Conservation (phyloP, 2,329 filamentous ascomycete genomes). For the Pseudogymnoascus sp. region DNA sequence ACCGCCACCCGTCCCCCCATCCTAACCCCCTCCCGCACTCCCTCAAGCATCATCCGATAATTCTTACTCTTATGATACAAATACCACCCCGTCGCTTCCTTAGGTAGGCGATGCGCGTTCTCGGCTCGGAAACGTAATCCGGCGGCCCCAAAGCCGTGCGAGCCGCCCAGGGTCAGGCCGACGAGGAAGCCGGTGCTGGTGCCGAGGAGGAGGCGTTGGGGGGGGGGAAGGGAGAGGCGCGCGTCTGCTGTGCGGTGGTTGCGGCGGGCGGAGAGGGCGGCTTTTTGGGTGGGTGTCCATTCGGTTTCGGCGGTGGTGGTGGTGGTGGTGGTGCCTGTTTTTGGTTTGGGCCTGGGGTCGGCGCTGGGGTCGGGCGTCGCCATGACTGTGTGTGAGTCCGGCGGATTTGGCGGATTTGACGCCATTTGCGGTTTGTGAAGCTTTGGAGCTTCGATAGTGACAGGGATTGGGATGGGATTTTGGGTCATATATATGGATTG, state of each 20-base stretch:
- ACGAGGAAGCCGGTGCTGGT: constrained; percentile 53
- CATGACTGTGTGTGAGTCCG: not conserved
- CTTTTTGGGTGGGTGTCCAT: no score
- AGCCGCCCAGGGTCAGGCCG: constrained; percentile 62
- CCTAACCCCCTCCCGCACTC: constrained; percentile 65
- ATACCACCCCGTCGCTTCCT: constrained; percentile 80
- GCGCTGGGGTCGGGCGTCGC: not conserved
- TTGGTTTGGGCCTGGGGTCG: not conserved
- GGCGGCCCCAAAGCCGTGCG: constrained; percentile 63
- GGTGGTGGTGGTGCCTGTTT: not conserved
- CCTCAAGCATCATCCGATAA: constrained; percentile 73
- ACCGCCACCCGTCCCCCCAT: constrained; percentile 63
- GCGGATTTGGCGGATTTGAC: not conserved
- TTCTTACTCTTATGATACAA: constrained; percentile 99
- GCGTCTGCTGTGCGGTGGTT: constrained; percentile 18
- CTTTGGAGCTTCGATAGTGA: not conserved
- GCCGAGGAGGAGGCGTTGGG: constrained; percentile 57
- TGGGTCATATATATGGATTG: not conserved
- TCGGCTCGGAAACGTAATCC: constrained; percentile 86
- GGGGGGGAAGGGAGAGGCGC: constrained; percentile 53
- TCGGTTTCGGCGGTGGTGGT: not conserved
- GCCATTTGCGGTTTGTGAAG: not conserved
- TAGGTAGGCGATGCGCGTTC: constrained; percentile 88
- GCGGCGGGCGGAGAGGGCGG: not conserved
- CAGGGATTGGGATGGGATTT: not conserved